Conservation (phyloP, 177 flowering plant species). For the Telopea speciosissima region DNA sequence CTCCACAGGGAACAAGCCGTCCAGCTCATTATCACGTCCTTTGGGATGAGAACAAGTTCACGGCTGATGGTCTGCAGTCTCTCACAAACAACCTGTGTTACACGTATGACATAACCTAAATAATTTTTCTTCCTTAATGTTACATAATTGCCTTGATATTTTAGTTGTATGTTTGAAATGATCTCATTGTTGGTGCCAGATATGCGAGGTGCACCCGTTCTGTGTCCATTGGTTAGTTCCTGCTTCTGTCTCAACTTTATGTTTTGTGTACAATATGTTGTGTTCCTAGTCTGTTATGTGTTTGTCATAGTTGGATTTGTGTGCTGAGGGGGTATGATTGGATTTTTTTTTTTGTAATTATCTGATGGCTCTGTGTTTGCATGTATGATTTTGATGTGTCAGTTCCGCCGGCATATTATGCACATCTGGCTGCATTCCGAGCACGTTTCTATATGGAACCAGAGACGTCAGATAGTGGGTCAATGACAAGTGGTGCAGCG, state of each 20-base stretch:
- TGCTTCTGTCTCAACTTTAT: too few species aligned
- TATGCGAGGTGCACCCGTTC: constrained; percentile 90
- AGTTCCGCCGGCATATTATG: constrained; percentile 98
- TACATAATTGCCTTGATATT: not conserved
- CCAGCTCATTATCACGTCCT: constrained; percentile 89
- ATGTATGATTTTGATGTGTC: constrained; percentile 9
- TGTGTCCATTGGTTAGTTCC: constrained; percentile 69
- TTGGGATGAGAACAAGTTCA: constrained; percentile 85
- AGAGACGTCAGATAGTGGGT: constrained; percentile 81
- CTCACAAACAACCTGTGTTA: not conserved
- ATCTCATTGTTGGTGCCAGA: constrained; percentile 27
- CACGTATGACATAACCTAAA: not conserved
- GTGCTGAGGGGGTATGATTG: not conserved
- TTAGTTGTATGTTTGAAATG: not conserved
- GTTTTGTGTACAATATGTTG: not conserved
- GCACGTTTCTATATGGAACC: constrained; percentile 96
- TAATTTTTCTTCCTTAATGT: too few species aligned
- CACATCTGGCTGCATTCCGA: constrained; percentile 86
- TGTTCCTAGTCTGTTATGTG: not conserved
- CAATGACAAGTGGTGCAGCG: constrained; percentile 54
- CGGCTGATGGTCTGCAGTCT: not conserved
- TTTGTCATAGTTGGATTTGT: not conserved
- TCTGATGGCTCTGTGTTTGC: not conserved
- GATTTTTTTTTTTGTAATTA: not conserved
- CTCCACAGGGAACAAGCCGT: constrained; percentile 69